These are phyloP conservation scores for Trichoderma simmonsii DNA, from an alignment of 2,329 filamentous ascomycete genomes.

Conservation along the genomic window DNA sequence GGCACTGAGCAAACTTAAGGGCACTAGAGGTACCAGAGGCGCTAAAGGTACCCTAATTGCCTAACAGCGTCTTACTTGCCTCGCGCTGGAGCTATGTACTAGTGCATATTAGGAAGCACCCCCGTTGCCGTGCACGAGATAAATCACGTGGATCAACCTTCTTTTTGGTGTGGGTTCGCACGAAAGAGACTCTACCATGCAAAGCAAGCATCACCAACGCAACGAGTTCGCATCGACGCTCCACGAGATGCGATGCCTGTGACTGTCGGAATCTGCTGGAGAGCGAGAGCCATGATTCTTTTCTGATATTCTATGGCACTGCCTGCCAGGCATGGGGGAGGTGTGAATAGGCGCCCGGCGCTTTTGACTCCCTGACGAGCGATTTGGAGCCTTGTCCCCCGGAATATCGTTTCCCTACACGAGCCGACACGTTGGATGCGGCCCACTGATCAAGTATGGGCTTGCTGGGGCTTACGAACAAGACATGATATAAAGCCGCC, in stretches of 20 bases:
- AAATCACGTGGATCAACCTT: neutral
- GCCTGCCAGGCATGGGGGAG: neutral
- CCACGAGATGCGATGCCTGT: slow-evolving; percentile 3
- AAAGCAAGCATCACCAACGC: slow-evolving; percentile 14
- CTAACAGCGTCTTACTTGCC: neutral
- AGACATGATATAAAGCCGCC: neutral
- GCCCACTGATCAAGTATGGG: neutral
- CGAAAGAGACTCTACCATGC: slow-evolving; percentile 9
- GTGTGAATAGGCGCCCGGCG: neutral
- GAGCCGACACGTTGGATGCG: slow-evolving; percentile 6
- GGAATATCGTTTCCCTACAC: slow-evolving; percentile 5
- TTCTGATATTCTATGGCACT: neutral
- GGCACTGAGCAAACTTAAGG: neutral
- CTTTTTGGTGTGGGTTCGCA: neutral
- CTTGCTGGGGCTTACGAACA: neutral
- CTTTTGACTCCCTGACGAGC: slow-evolving; percentile 8
- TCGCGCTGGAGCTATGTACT: neutral
- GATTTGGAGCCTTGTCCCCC: slow-evolving; percentile 7
- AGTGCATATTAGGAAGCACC: neutral
- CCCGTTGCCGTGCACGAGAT: neutral
- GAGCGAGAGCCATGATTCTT: neutral
- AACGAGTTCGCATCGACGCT: slow-evolving; percentile 12
- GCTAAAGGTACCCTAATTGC: neutral
- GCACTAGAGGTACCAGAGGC: neutral
- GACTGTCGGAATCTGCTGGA: neutral